A percentile compares a stretch with the other conserved stretches of the same genome.
Evolutionary conservation across 2,329 filamentous ascomycete species (phyloP).

Genomic region (Fusarium musae): DNA sequence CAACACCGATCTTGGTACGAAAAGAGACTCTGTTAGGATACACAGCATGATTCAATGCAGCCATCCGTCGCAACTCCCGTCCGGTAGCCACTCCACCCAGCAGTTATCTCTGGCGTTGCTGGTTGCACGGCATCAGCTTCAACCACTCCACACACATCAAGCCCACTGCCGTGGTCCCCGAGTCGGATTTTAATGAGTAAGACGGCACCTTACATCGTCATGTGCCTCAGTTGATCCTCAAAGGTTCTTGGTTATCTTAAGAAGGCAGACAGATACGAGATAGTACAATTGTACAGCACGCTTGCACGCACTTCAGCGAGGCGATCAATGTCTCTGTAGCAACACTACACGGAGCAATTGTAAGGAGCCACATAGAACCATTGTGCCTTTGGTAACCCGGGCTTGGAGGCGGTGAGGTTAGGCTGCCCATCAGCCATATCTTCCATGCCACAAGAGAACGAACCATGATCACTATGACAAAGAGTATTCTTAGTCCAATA

Average conservation of each 20-base stretch:
- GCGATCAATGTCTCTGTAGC: slow-evolving; percentile 1
- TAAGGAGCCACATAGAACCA: neutral
- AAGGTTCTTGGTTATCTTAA: slow-evolving; percentile 23
- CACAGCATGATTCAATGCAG: slow-evolving; percentile 18
- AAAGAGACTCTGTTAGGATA: neutral
- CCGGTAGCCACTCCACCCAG: slow-evolving; percentile 5
- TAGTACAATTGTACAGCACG: slow-evolving; percentile 12
- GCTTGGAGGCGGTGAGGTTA: slow-evolving; percentile 16
- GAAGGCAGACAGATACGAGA: slow-evolving; percentile 23
- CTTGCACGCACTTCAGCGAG: slow-evolving; percentile 11
- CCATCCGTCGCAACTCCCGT: neutral
- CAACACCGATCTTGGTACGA: slow-evolving; percentile 6
- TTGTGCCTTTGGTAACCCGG: neutral
- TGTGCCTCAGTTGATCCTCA: slow-evolving; percentile 28
- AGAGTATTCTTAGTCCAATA: neutral
- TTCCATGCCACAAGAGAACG: neutral
- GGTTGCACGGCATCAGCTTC: slow-evolving; percentile 34
- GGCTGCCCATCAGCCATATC: neutral
- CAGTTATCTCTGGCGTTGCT: slow-evolving; percentile 6
- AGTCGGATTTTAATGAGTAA: neutral
- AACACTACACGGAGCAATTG: slow-evolving; percentile 1
- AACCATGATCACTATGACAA: neutral
- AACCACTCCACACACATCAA: slow-evolving; percentile 13
- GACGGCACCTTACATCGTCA: slow-evolving; percentile 26
- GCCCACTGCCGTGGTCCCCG: neutral